A percentile compares a stretch with the other conserved stretches of the same genome.
Evolutionary conservation across 1,284 basidiomycete species (phyloP).

Genomic region (Polyporus tsugae): DNA sequence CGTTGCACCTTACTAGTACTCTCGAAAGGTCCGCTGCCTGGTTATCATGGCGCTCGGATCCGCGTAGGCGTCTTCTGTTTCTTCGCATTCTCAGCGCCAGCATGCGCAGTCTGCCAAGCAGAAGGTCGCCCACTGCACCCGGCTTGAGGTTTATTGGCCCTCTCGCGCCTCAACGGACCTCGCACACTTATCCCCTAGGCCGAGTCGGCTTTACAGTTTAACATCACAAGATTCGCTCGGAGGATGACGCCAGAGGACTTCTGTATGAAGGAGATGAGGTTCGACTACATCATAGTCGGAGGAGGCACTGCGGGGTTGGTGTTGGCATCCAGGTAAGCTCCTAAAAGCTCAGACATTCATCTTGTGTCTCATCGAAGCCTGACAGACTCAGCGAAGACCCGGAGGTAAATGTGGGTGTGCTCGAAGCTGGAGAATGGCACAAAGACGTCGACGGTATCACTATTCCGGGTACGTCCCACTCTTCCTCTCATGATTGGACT

Average conservation of each 20-base stretch:
- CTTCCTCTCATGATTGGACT: neutral
- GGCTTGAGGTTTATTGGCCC: neutral
- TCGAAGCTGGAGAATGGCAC: slow-evolving; percentile 41
- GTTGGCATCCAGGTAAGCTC: slow-evolving; percentile 16
- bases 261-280: slow-evolving; percentile 22
- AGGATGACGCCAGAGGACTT: slow-evolving; percentile 28
- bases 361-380: neutral
- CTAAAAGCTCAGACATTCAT: neutral
- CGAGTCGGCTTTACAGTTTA: neutral
- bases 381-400: slow-evolving; percentile 50
- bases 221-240: neutral
- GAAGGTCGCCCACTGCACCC: neutral
- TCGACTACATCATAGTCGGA: slow-evolving; percentile 41
- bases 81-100: neutral
- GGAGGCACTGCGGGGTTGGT: slow-evolving; percentile 20
- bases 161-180: neutral
- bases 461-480: slow-evolving; percentile 15
- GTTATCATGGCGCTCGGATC: neutral
- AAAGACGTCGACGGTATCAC: slow-evolving; percentile 31
- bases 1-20: neutral
- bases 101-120: neutral
- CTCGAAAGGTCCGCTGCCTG: neutral
- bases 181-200: neutral
- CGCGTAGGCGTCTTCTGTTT: neutral
- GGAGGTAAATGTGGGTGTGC: slow-evolving; percentile 42